A percentile compares a stretch with the other conserved stretches of the same genome.
phyloP scores from a whole-genome alignment of 2,329 filamentous ascomycete genomes.

The Aspergillus sp. region DNA sequence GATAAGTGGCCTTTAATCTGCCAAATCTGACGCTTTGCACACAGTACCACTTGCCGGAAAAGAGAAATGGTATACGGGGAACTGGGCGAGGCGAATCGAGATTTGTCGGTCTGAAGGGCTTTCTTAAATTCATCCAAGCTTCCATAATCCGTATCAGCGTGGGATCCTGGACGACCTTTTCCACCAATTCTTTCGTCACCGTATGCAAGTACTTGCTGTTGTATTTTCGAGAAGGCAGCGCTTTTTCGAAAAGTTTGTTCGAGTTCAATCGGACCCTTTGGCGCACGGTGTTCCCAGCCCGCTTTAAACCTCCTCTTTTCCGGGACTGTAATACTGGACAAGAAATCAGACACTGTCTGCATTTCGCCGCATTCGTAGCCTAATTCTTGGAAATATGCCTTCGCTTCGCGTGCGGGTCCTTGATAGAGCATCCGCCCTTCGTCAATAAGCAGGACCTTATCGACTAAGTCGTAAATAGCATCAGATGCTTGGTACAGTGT shows the following conservation, averaged over 20 bases:
- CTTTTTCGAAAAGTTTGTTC: conserved; percentile 65
- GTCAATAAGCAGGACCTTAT: conserved; percentile 73
- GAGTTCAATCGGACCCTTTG: conserved; percentile 65
- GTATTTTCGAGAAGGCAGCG: conserved; percentile 55
- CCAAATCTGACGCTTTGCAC: conserved; percentile 69
- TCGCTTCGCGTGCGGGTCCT: conserved; percentile 57
- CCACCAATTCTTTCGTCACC: conserved; percentile 40
- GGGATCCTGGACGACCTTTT: conserved; percentile 47
- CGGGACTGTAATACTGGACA: conserved; percentile 69
- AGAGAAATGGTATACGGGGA: conserved; percentile 74
- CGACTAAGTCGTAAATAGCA: conserved; percentile 66
- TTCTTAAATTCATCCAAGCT: conserved; percentile 54
- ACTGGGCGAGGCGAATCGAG: conserved; percentile 55
- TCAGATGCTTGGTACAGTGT: conserved; percentile 68
- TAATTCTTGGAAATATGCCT: conserved; percentile 61
- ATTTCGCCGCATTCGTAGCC: conserved; percentile 58
- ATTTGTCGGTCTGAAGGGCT: conserved; percentile 58
- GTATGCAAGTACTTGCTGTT: conserved; percentile 60
- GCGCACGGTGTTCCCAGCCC: conserved; percentile 62
- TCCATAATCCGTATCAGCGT: conserved; percentile 36
- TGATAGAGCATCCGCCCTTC: conserved; percentile 65
- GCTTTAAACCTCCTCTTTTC: conserved; percentile 63
- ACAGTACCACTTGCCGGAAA: conserved; percentile 60
- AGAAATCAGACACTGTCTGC: conserved; percentile 70
- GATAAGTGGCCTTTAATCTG: conserved; percentile 69